A percentile compares a stretch with the other conserved stretches of the same genome.
phyloP scores from a whole-genome alignment of 352 stramenopile genomes.

The Phytopythium mirpurense region DNA sequence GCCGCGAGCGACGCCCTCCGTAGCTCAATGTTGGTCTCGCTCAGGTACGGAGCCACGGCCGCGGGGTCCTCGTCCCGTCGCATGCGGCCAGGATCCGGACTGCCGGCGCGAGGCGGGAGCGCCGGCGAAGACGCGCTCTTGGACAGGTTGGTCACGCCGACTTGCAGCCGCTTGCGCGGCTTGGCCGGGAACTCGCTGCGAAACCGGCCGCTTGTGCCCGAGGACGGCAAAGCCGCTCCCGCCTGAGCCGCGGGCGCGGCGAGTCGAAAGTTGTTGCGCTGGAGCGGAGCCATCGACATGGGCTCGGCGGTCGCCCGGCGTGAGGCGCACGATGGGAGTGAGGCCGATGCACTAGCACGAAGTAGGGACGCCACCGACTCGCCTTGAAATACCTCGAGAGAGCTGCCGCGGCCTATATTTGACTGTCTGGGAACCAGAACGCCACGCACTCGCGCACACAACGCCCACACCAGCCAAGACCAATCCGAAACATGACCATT shows the following conservation, averaged over 20 bases:
- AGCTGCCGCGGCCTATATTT: too few species aligned
- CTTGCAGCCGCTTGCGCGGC: conserved; percentile 63
- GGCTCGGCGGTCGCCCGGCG: neutral
- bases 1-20: conserved; percentile 26
- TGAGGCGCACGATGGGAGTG: too few species aligned
- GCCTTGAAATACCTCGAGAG: too few species aligned
- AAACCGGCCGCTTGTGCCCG: conserved; percentile 17
- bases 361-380: too few species aligned
- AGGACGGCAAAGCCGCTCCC: conserved; percentile 10
- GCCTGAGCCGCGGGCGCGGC: conserved; percentile 6
- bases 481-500: too few species aligned
- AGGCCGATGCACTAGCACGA: too few species aligned
- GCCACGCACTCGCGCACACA: too few species aligned
- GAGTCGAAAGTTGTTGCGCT: conserved; percentile 64
- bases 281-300: conserved; percentile 27
- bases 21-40: conserved; percentile 41
- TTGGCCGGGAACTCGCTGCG: conserved; percentile 43
- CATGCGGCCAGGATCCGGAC: neutral
- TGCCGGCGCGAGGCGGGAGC: conserved; percentile 3
- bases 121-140: conserved; percentile 21
- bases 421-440: too few species aligned
- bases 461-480: too few species aligned
- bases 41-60: conserved; percentile 19
- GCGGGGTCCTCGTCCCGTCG: conserved; percentile 10
- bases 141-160: conserved; percentile 63